Base-by-base conservation (phyloP, 1,139 yeast genomes). In the Torulaspora pretoriensis region DNA sequence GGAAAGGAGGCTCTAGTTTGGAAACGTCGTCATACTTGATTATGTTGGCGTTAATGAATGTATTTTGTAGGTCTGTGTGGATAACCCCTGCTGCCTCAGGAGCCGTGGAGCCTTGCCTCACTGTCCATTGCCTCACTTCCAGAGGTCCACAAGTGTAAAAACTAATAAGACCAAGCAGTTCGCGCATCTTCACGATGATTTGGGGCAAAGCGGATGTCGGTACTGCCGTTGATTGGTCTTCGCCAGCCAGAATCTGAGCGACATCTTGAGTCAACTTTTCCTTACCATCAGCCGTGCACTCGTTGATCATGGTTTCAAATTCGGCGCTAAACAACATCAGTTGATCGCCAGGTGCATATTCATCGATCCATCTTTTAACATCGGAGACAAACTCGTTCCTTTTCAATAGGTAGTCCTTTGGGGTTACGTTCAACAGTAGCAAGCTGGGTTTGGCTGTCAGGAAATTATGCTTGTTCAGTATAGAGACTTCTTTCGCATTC, bases 31-130 rank as follows among this genome's bases (percentile, higher is more conserved):
- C 65, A 65, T 75, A 82, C 53, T 81, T 80, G 53, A 76, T 74
- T 9, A 83, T 80, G 50, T 76, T 85, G 7, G 95, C 95, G 55
- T 79, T 77, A 49, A 90, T 81, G 61, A 90, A 90, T 1, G 95
- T 85, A 59, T 82, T 78, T 68, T 83, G 83, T 48, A 89, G 71
- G 65, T 89, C 97, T 6, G 90, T 83, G 65, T 92, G 97, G 51
- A 90, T 90, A 31, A 87, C 83, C 19, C 95, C 96, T 0, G 97
- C 97, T 1, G 96, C 97, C 51, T 87, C 87, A 12, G 95, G 94
- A 8, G 96, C 96, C 40, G 79, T 74, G 28, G 87, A 80, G 26
- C 90, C 87, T 54, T 74, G 70, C 53, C 95, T 74, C 40, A 90
- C 73, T 9, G 95, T 85, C 97, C 98, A 90, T 65, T 92, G 96